These are phyloP conservation scores for Desmodesmus armatus DNA, from an alignment of 139 green algal species.

Conservation along the genomic window DNA sequence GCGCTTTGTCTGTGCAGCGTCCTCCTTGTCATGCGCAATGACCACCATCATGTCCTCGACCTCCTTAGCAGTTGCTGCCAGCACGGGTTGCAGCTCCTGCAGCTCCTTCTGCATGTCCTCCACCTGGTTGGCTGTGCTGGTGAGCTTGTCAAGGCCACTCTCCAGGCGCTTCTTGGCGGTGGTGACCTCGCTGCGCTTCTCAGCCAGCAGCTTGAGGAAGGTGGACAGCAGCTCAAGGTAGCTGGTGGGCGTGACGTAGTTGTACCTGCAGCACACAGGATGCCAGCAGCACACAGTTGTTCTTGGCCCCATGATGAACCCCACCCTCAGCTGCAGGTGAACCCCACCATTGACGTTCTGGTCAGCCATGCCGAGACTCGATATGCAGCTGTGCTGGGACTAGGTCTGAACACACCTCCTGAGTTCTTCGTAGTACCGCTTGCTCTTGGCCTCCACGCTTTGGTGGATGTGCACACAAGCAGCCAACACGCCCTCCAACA, in stretches of 20 bases:
- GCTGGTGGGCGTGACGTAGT: constrained; percentile 87
- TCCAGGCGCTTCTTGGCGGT: constrained; percentile 65
- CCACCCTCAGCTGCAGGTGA: no score
- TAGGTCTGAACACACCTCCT: constrained; percentile 48
- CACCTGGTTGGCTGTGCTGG: constrained; percentile 76
- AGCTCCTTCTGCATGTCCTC: constrained; percentile 85
- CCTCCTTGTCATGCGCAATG: constrained; percentile 84
- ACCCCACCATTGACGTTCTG: no score
- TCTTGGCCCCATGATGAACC: no score
- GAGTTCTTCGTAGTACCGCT: constrained; percentile 77
- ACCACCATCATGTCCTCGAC: constrained; percentile 87
- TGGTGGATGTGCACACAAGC: constrained; percentile 77
- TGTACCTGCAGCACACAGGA: constrained; percentile 47
- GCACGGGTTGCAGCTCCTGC: constrained; percentile 80
- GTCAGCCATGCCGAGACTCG: no score
- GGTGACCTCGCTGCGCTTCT: constrained; percentile 57
- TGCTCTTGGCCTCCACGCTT: constrained; percentile 69
- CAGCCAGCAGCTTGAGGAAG: constrained; percentile 83
- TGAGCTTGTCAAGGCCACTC: constrained; percentile 88
- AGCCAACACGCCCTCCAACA: constrained; percentile 62
- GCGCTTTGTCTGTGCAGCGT: constrained; percentile 77
- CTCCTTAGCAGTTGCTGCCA: constrained; percentile 73
- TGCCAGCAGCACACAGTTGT: not conserved
- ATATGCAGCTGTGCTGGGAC: no score
- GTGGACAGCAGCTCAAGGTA: constrained; percentile 93